Evolutionary conservation across 1,284 basidiomycete species (phyloP), one percentile per base, ranked within the genome.

Genomic region (Fomitiporia mediterranea): DNA sequence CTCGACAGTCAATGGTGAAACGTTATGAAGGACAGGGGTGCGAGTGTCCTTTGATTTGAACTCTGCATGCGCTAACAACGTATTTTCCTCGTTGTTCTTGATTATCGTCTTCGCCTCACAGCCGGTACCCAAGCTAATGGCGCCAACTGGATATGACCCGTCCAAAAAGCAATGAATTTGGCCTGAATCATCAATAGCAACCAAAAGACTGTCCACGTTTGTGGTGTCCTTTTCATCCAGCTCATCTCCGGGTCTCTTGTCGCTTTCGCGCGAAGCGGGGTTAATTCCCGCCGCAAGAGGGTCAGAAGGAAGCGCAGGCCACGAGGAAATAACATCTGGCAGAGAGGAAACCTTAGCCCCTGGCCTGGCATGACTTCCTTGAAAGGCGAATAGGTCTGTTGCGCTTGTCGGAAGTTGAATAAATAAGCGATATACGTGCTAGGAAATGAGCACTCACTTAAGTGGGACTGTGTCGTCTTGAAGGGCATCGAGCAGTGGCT

Each of bases 81-180:
- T 48, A 51, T 55, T 56, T 43, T 52, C 51, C 52, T 68, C 67
- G 37, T 74, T 73, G 59, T 78, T 70, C 64, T 83, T 84, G 68
- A 75, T 73, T 37, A 86, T 62, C 3, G 78, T 77, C n/a, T 65
- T 60, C 39, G 77, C 71, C 38, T 70, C 65, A 25, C 70, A 67
- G 34, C 69, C 67, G 51, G 61, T 61, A 38, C 72, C 75, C 37
- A 80, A 60, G 38, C 63, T 65, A 40, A 87, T 68, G 34, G 78
- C 73, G 35, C 93, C 92, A 32, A 95, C 75, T 44, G 86, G 80
- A 69, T 89, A 92, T 58, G 81, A 81, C 23, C 92, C 92, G 64
- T 94, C 91, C 48, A 94, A 72, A 68, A 83, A 91, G 62, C 72
- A 78, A 65, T 84, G 77, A 47, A 89, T 66, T 58, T 68, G 67